phyloP scores from a whole-genome alignment of 208 protist species.

The Porcisia hertigi region DNA sequence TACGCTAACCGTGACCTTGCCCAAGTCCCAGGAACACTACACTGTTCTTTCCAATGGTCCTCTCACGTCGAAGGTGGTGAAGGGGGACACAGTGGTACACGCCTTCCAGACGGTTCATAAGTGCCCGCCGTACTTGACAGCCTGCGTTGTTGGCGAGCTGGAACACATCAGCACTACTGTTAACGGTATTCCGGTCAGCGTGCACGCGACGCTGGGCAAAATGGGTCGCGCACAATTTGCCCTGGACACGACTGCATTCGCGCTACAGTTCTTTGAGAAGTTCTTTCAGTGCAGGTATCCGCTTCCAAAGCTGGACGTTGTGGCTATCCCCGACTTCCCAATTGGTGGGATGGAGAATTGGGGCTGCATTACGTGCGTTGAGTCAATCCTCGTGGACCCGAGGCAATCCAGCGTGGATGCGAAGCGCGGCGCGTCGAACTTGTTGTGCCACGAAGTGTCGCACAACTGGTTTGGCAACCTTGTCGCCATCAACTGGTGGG shows the following conservation, averaged over 20 bases:
- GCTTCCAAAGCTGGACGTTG: conserved; percentile 97
- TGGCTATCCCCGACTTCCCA: conserved; percentile 96
- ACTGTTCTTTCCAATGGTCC: conserved; percentile 83
- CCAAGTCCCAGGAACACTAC: conserved; percentile 57
- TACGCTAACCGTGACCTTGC: conserved; percentile 85
- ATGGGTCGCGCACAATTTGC: conserved; percentile 66
- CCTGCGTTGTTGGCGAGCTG: conserved; percentile 94
- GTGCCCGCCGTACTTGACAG: conserved; percentile 97
- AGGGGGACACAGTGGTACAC: conserved; percentile 39
- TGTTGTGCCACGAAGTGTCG: conserved; percentile 97
- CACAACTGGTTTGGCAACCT: conserved; percentile 99
- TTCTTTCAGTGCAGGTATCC: conserved; percentile 93
- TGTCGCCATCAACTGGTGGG: conserved; percentile 99
- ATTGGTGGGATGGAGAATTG: conserved; percentile 98
- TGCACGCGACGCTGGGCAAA: conserved; percentile 83
- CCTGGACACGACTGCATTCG: conserved; percentile 71
- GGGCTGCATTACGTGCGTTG: conserved; percentile 95
- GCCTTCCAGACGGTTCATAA: conserved; percentile 86
- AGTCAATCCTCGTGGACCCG: conserved; percentile 86
- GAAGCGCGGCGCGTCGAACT: conserved; percentile 82
- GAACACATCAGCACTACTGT: conserved; percentile 69
- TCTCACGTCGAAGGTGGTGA: conserved; percentile 44
- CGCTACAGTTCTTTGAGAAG: conserved; percentile 84
- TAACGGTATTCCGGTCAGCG: conserved; percentile 67
- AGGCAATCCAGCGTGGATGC: conserved; percentile 48